phyloP scores from a whole-genome alignment of 371 early-diverging fungal genomes.

The Mortierella sp. region DNA sequence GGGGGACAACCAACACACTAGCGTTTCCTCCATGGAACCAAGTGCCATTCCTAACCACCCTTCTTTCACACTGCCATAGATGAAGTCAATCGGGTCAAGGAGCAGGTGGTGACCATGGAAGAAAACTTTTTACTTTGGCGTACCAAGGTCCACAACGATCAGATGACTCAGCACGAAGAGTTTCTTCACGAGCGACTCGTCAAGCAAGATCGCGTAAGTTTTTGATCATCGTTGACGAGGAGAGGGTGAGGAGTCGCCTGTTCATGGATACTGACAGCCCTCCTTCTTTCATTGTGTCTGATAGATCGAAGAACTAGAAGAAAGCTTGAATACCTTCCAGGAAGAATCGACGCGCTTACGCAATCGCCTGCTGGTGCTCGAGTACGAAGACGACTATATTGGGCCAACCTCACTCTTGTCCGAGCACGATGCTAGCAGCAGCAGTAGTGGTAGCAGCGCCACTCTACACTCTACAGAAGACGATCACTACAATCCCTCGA shows the following conservation, averaged over 20 bases:
- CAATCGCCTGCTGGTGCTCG: slow-evolving; percentile 31
- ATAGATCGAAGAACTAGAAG: slow-evolving; percentile 45
- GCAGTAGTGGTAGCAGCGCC: background rate
- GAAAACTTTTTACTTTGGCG: slow-evolving; percentile 47
- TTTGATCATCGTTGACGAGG: background rate
- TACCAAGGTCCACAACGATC: slow-evolving; percentile 40
- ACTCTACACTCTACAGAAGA: background rate
- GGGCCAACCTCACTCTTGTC: slow-evolving; percentile 25
- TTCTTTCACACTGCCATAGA: no score
- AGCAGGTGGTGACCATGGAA: slow-evolving; percentile 35
- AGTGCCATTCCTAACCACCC: no score
- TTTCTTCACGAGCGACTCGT: slow-evolving; percentile 32
- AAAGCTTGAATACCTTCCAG: slow-evolving; percentile 15
- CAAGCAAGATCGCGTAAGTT: slow-evolving; percentile 36
- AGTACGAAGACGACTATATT: slow-evolving; percentile 43
- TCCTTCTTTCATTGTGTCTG: no score
- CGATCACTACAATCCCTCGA: slow-evolving; percentile 4
- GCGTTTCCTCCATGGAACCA: background rate
- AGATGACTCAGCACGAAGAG: slow-evolving; percentile 30
- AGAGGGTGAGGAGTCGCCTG: no score
- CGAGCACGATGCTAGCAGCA: background rate
- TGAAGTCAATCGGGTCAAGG: slow-evolving; percentile 26
- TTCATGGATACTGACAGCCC: no score
- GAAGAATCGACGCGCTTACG: slow-evolving; percentile 37
- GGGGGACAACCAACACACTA: no score